These are phyloP conservation scores for Saururus chinensis DNA, from an alignment of 164 flowering plant genomes.

Conservation along the genomic window DNA sequence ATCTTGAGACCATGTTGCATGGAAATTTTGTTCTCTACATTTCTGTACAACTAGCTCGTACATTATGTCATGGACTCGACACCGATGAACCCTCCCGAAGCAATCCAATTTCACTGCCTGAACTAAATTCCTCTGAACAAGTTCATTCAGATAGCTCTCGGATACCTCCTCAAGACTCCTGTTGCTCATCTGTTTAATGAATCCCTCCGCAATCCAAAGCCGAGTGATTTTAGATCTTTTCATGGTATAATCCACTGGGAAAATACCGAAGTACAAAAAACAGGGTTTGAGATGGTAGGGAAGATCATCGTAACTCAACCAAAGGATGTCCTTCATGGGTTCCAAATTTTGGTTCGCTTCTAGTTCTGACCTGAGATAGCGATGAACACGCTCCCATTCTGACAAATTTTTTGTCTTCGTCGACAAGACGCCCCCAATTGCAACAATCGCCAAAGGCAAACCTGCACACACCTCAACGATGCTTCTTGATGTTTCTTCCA, in stretches of 20 bases:
- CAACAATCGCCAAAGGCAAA: neutral
- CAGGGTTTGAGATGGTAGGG: slow-evolving; percentile 4
- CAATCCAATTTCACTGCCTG: slow-evolving; percentile 14
- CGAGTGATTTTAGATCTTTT: neutral
- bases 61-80: slow-evolving; percentile 40
- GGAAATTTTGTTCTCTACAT: slow-evolving; percentile 19
- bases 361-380: neutral
- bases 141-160: slow-evolving; percentile 5
- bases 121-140: neutral
- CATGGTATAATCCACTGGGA: neutral
- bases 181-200: neutral
- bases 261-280: slow-evolving; percentile 3
- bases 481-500: neutral
- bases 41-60: slow-evolving; percentile 26
- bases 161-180: slow-evolving; percentile 4
- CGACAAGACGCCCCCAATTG: neutral
- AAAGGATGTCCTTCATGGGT: slow-evolving; percentile 1
- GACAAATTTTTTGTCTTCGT: neutral
- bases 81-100: slow-evolving; percentile 22
- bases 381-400: neutral
- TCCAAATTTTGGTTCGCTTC: neutral
- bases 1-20: slow-evolving; percentile 3
- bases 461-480: neutral
- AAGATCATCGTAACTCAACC: slow-evolving; percentile 3
- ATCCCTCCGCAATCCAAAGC: slow-evolving; percentile 8